phyloP scores from a whole-genome alignment of 202 grass and related monocot genomes.

The Eragrostis tef region DNA sequence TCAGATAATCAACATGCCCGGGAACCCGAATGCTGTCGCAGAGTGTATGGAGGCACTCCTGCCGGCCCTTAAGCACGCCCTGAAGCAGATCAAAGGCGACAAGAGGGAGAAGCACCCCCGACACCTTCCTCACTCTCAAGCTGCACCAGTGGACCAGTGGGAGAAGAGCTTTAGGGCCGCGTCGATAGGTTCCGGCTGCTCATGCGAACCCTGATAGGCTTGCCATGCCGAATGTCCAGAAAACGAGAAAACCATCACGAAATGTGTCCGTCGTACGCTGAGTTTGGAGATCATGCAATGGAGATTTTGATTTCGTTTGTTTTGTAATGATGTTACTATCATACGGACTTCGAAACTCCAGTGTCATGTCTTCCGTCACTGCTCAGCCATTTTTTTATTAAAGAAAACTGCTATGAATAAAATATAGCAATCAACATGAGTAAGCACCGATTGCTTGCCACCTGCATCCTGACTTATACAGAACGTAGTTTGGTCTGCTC shows the following conservation, averaged over 20 bases:
- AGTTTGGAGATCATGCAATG: not conserved
- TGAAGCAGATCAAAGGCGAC: slow-evolving; percentile 85
- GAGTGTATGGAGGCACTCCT: slow-evolving; percentile 88
- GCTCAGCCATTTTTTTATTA: too few species aligned
- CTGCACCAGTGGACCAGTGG: slow-evolving; percentile 62
- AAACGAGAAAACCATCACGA: not conserved
- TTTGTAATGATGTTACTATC: not conserved
- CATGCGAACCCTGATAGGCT: slow-evolving; percentile 51
- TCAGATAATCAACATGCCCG: slow-evolving; percentile 98
- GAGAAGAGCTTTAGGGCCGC: slow-evolving; percentile 73
- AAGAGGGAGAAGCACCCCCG: slow-evolving; percentile 92
- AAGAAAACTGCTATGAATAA: not conserved
- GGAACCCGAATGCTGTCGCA: slow-evolving; percentile 84
- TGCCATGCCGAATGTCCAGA: not conserved
- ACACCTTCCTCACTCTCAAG: slow-evolving; percentile 66
- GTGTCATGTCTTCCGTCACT: not conserved
- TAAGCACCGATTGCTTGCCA: not conserved
- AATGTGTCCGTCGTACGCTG: not conserved
- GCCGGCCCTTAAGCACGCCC: slow-evolving; percentile 72
- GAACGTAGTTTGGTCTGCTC: not conserved
- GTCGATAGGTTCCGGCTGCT: slow-evolving; percentile 47
- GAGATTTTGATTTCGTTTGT: slow-evolving; percentile 8
- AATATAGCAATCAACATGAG: not conserved
- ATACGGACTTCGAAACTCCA: not conserved
- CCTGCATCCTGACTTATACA: not conserved